Evolutionary conservation across 352 stramenopile genomes (phyloP), one percentile per base, ranked within the genome.

Genomic region (Globisporangium cylindrosporum): DNA sequence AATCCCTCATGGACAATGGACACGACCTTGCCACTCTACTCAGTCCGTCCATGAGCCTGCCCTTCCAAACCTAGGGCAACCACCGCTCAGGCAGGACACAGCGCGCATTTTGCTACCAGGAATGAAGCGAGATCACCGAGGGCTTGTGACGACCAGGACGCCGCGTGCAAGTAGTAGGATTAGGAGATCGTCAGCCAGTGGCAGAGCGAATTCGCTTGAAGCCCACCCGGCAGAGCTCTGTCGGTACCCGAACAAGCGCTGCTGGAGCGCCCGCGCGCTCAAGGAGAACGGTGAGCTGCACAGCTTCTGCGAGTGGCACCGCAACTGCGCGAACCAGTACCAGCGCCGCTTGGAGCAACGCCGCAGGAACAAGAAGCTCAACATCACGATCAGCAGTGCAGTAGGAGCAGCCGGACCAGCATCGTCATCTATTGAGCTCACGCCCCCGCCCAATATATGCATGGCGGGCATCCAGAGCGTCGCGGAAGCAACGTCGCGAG

Each of bases 201-300:
- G 25, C 25, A 64, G 22, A 18, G 41, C 27, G 59, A 41, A 22
- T 9, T 51, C 43, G 20, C 43, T 64, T 7, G 22, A 8, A 8
- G 20, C 53, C 24, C 38, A 63, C 22, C 54, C 56, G n/a, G 29
- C 22, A 20, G 61, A 79, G 29, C 59, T 74, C 43, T 93, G 86
- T 56, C 80, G 81, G 32, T 93, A 93, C 67, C 82, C 81, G 22
- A 90, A 82, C 73, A 89, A 88, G 59, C 73, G 77, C 32, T 93
- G 86, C 76, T 79, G 83, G 59, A 88, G 81, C 69, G 63, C 75
- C 46, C 86, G 86, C 3, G 85, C 76, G 10, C 70, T 91, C 24
- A 94, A 94, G 66, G 78, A 88, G 64, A 86, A 91, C 64, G 86
- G 86, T 0, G 78, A 88, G 27, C 63, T 91, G 29, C 86, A 94